Evolutionary conservation across 371 early-diverging fungal genomes (phyloP), one percentile per base, ranked within the genome.

Genomic region (Umbelopsis sp.): DNA sequence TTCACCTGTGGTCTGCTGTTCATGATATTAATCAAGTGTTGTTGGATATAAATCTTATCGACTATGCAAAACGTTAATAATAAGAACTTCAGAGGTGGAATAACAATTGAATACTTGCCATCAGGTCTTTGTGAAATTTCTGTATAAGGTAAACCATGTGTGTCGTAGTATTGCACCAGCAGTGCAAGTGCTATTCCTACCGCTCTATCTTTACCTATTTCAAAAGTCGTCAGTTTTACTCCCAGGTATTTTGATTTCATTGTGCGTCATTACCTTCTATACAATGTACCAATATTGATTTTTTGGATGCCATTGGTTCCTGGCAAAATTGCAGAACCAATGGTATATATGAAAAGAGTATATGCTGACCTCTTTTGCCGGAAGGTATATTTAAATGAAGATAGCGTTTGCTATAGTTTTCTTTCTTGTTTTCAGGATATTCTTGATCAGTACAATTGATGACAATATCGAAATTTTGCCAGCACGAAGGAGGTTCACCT

Each of bases 181-280:
- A 92, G 70, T 0, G 91, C 86, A 63, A 94, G 70, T n/a, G 89
- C 79, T 65, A 95, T 88, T 16, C 93, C 92, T 0, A 93, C 93
- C 3, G 93, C 91, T 32, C 92, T 73, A 73, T 94, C 94, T 65
- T 80, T 85, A 11, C 87, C 79, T 79, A 50, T 10, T 57, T 0
- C 8, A 35, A 14, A 11, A 16, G 4, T 11, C 22, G 11, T 37
- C n/a, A 57, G 35, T 11, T 4, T 2, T 57, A 16, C 37, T 8
- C 57, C 14, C 29, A 0, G 12, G 7, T 41, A 12, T 41, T 41
- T 41, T 2, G 41, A 4, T 48, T 18, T 16, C 18, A 10, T 6
- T 86, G 82, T 67, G 71, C 76, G 11, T 16, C 2, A 8, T 70
- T 74, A 71, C 77, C 84, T 67, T 80, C 74, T 6, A 72, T 71